Evolutionary conservation across 1,139 yeast genomes (phyloP), one percentile per base, ranked within the genome.

Genomic region (Saccharomycopsis hybrid): DNA sequence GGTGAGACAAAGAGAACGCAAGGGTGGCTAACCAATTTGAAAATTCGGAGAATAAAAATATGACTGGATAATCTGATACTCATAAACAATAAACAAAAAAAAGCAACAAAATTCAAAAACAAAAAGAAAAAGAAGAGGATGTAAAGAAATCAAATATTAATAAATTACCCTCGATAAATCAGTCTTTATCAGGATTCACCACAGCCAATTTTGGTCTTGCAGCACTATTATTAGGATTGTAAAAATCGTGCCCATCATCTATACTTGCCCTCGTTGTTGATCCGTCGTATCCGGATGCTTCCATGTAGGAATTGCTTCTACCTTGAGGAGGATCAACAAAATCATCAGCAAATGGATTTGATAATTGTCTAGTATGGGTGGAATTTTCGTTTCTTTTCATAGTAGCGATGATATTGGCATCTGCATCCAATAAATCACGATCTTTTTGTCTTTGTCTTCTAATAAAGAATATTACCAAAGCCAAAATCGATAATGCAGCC

Each of bases 271-370:
- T 18, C 18, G 18, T 18, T 18, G 18, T 18, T 9, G 30, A 3
- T 29, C 46, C 41, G 43, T 45, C 35, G 40, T 36, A n/a, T 27
- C 46, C 46, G 7, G 37, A 30, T 27, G 8, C 30, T 18, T 30
- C 31, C 9, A 13, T 36, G 45, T 42, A n/a, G 39, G 7, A 9
- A 9, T 27, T 41, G 45, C 24, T 11, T 9, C 8, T 11, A 11
- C 33, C 18, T 24, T 45, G 31, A 4, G 51, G 48, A 25, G 48
- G 48, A 30, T 47, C 50, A 8, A 43, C 50, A 43, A 50, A 52
- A 31, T 51, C 52, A 43, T 52, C 55, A 30, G 53, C 55, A 41
- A 52, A 52, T 33, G 55, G 55, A 50, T 52, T 52, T 4, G 51
- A 47, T 31, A 52, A 44, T 31, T 48, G 53, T 33, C 51, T 37